A percentile compares a stretch with the other conserved stretches of the same genome.
These are phyloP conservation scores for Paxillus ammoniavirescens DNA, from an alignment of 768 basidiomycete genomes.

Conservation along the genomic window DNA sequence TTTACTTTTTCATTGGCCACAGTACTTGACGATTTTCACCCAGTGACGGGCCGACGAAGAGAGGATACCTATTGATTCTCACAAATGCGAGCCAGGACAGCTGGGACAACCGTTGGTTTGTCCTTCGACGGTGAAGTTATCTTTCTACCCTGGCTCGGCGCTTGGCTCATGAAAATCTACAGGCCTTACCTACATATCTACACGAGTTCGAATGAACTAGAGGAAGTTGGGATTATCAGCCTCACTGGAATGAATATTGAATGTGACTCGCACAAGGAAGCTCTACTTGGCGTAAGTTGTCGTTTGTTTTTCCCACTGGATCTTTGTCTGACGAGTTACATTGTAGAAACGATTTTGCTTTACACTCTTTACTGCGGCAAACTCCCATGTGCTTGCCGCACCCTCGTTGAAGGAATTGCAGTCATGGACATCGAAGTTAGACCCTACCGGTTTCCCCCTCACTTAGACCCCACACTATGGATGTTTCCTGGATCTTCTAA, in stretches of 20 bases:
- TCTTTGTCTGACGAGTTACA: slow-evolving; percentile 5
- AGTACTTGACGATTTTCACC: slow-evolving; percentile 1
- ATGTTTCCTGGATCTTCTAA: slow-evolving; percentile 3
- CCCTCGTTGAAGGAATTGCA: slow-evolving; percentile 79
- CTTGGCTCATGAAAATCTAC: slow-evolving; percentile 3
- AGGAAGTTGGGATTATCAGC: slow-evolving; percentile 82
- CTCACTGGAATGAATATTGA: slow-evolving; percentile 83
- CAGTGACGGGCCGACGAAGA: slow-evolving; percentile 83
- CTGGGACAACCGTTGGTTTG: slow-evolving; percentile 88
- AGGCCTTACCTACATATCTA: slow-evolving; percentile 93
- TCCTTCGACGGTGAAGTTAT: slow-evolving; percentile 67
- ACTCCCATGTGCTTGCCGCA: slow-evolving; percentile 88
- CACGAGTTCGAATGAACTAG: slow-evolving; percentile 76
- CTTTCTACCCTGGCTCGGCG: background rate
- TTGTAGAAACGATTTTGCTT: slow-evolving; percentile 80
- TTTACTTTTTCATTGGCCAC: background rate
- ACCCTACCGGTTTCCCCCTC: slow-evolving; percentile 69
- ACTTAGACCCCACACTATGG: slow-evolving; percentile 27
- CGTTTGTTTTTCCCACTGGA: background rate
- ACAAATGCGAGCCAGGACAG: slow-evolving; percentile 73
- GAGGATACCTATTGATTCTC: slow-evolving; percentile 78
- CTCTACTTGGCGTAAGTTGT: slow-evolving; percentile 72
- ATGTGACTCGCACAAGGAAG: slow-evolving; percentile 82
- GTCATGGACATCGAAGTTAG: slow-evolving; percentile 81
- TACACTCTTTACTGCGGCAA: slow-evolving; percentile 88